Evolutionary conservation across 495 filamentous ascomycete species (phyloP).

Genomic region (Penicillium dipodomyicola): DNA sequence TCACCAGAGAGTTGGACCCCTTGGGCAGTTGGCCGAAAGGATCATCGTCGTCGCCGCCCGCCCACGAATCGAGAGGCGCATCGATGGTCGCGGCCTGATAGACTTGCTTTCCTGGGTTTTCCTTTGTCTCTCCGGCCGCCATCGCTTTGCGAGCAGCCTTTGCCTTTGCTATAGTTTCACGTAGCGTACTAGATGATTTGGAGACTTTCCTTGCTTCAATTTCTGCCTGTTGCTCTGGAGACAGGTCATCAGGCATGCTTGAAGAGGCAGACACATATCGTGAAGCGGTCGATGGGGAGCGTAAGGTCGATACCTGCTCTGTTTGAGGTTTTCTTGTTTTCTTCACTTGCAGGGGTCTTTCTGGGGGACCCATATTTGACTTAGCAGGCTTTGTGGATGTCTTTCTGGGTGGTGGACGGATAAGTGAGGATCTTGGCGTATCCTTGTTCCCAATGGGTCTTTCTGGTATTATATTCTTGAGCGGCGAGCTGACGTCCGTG

Average conservation of each 20-base stretch:
- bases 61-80: conserved; percentile 35
- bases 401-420: conserved; percentile 55
- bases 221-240: conserved; percentile 33
- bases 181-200: conserved; percentile 76
- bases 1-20: conserved; percentile 58
- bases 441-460: conserved; percentile 45
- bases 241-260: conserved; percentile 28
- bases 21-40: conserved; percentile 67
- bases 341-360: conserved; percentile 49
- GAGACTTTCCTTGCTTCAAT: conserved; percentile 42
- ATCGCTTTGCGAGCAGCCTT: conserved; percentile 76
- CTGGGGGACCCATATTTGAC: conserved; percentile 41
- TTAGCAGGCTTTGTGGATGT: conserved; percentile 53
- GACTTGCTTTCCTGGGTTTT: background rate
- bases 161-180: conserved; percentile 91
- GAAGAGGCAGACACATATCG: conserved; percentile 37
- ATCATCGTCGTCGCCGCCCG: conserved; percentile 53
- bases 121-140: conserved; percentile 34
- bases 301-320: conserved; percentile 26
- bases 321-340: conserved; percentile 42
- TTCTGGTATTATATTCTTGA: conserved; percentile 18
- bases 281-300: conserved; percentile 35
- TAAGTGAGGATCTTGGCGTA: conserved; percentile 45
- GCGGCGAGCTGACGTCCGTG: conserved; percentile 10
- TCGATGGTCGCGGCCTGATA: conserved; percentile 28